A percentile compares a stretch with the other conserved stretches of the same genome.
Conservation (phyloP, 2,329 filamentous ascomycete species). For the Fusarium sp. region DNA sequence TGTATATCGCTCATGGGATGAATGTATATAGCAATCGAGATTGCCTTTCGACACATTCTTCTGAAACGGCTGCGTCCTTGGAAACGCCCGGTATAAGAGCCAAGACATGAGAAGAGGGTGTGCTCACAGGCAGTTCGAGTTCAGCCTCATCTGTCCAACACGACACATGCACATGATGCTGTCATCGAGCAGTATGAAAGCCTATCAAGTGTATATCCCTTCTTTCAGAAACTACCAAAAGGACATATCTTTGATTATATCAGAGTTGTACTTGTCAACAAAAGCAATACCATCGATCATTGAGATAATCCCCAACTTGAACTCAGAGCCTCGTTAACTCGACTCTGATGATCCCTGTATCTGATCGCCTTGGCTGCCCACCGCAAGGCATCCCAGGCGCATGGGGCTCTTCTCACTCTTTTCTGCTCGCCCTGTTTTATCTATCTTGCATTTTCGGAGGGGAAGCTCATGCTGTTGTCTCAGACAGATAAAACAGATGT, state of each 20-base stretch:
- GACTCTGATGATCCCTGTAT: conserved; percentile 13
- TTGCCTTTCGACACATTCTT: background rate
- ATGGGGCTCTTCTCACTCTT: background rate
- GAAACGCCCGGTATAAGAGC: conserved; percentile 12
- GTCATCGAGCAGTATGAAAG: background rate
- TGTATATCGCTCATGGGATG: background rate
- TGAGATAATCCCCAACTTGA: background rate
- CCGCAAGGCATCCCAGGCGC: conserved; percentile 19
- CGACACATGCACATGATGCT: background rate
- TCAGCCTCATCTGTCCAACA: conserved; percentile 27
- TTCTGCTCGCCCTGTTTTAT: conserved; percentile 20
- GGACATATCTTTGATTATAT: background rate
- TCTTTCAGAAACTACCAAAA: background rate
- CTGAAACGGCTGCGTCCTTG: conserved; percentile 24
- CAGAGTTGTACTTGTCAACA: background rate
- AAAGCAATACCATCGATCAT: background rate
- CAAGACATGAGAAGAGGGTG: conserved; percentile 9
- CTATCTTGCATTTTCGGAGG: background rate
- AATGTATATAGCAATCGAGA: background rate
- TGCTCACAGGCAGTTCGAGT: conserved; percentile 15
- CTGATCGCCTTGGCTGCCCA: conserved; percentile 18
- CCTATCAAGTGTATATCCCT: background rate
- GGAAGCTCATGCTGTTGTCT: conserved; percentile 7
- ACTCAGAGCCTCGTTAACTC: conserved; percentile 7
- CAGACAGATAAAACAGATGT: conserved; percentile 14